phyloP scores from a whole-genome alignment of 2,329 filamentous ascomycete species.

The Anthostomella pinea region DNA sequence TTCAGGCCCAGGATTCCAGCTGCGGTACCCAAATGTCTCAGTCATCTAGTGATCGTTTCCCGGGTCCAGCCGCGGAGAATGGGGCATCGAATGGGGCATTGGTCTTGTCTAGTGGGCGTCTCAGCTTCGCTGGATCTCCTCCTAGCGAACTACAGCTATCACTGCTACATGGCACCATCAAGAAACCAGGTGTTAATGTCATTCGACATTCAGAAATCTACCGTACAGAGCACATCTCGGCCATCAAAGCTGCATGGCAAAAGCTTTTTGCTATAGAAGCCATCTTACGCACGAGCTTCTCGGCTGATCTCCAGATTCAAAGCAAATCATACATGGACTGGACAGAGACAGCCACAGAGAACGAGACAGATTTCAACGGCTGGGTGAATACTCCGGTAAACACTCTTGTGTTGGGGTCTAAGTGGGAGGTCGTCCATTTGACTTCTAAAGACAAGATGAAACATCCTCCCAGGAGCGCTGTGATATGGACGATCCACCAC shows the following conservation, averaged over 20 bases:
- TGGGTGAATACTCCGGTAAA: not conserved
- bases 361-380: not conserved
- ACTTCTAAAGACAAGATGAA: not conserved
- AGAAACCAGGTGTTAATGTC: conserved; percentile 1
- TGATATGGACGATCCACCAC: conserved; percentile 10
- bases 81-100: not conserved
- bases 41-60: not conserved
- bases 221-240: conserved; percentile 1
- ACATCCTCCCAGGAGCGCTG: conserved; percentile 1
- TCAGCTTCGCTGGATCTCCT: not conserved
- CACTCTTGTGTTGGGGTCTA: not conserved
- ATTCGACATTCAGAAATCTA: conserved; percentile 7
- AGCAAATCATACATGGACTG: not conserved
- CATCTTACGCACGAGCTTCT: not conserved
- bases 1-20: not conserved
- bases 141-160: conserved; percentile 5
- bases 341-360: not conserved
- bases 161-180: conserved; percentile 1
- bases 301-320: not conserved
- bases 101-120: not conserved
- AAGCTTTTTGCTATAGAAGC: not conserved
- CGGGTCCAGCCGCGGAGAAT: not conserved
- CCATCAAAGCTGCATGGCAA: conserved; percentile 1
- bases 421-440: not conserved
- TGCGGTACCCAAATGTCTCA: not conserved